Percentiles rank a stretch among this genome's conserved stretches.
Conservation (phyloP, 352 stramenopile species). For the Globisporangium uncinulatum region DNA sequence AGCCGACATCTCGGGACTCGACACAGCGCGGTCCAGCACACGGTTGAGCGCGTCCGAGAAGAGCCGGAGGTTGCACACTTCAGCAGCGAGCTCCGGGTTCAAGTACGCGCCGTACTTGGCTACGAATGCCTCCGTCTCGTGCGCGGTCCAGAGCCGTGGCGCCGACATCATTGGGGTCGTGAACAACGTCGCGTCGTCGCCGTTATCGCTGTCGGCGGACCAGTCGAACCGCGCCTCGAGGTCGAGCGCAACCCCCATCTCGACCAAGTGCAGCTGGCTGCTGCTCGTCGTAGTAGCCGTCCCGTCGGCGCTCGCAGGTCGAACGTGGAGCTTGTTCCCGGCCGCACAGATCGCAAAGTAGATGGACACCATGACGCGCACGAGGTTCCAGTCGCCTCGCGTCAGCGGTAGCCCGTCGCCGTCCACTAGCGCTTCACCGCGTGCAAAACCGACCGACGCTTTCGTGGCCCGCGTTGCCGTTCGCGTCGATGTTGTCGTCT, state of each 20-base stretch:
- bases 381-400: conserved; percentile 76
- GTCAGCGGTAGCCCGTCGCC: conserved; percentile 76
- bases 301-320: conserved; percentile 21
- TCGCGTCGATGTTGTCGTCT: neutral
- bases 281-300: conserved; percentile 7
- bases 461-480: conserved; percentile 11
- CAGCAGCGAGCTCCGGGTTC: conserved; percentile 73
- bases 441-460: conserved; percentile 36
- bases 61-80: conserved; percentile 68
- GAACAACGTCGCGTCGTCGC: conserved; percentile 3
- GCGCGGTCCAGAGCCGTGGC: conserved; percentile 21
- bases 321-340: conserved; percentile 43
- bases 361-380: conserved; percentile 70
- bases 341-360: conserved; percentile 70
- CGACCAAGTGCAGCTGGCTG: conserved; percentile 45
- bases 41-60: conserved; percentile 60
- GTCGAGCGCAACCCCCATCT: conserved; percentile 56
- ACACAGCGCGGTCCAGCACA: conserved; percentile 74
- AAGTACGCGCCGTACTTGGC: conserved; percentile 82
- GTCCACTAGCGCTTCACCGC: conserved; percentile 67
- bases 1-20: conserved; percentile 70
- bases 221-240: conserved; percentile 34
- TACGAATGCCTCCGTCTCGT: conserved; percentile 67
- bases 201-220: conserved; percentile 1
- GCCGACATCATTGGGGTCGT: conserved; percentile 6